Percentiles rank a stretch among this genome's conserved stretches.
Evolutionary conservation across 2,329 filamentous ascomycete species (phyloP).

Genomic region (Fusarium chuoi): DNA sequence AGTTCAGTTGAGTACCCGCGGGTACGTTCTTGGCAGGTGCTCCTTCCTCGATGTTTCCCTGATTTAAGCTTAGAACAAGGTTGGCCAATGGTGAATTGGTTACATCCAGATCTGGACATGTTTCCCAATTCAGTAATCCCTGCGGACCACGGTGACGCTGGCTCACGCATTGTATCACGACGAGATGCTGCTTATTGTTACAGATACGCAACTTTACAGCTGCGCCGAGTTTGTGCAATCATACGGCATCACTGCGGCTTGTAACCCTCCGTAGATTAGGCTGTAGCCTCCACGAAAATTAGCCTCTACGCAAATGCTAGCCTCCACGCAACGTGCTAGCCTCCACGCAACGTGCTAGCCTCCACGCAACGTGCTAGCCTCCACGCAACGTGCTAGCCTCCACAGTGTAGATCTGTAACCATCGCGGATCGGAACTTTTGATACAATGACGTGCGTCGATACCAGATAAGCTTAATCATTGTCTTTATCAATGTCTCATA

Average conservation of each 20-base stretch:
- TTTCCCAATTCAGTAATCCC: background rate
- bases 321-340: background rate
- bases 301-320: background rate
- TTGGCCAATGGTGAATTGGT: background rate
- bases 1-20: background rate
- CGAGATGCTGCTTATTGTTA: background rate
- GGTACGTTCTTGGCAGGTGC: background rate
- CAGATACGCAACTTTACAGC: background rate
- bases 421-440: background rate
- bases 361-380: background rate
- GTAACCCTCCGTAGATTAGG: background rate
- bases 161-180: background rate
- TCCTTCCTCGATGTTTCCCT: background rate
- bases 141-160: background rate
- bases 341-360: background rate
- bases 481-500: slow-evolving; percentile 31
- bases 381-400: background rate
- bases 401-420: background rate
- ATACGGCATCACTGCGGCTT: background rate
- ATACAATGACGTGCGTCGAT: background rate
- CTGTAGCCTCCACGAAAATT: background rate
- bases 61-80: slow-evolving; percentile 6
- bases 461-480: slow-evolving; percentile 35
- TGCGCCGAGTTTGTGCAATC: background rate
- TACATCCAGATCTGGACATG: background rate